A percentile compares a stretch with the other conserved stretches of the same genome.
phyloP scores from a whole-genome alignment of 176 grass and related monocot species.

The Musa acuminata region DNA sequence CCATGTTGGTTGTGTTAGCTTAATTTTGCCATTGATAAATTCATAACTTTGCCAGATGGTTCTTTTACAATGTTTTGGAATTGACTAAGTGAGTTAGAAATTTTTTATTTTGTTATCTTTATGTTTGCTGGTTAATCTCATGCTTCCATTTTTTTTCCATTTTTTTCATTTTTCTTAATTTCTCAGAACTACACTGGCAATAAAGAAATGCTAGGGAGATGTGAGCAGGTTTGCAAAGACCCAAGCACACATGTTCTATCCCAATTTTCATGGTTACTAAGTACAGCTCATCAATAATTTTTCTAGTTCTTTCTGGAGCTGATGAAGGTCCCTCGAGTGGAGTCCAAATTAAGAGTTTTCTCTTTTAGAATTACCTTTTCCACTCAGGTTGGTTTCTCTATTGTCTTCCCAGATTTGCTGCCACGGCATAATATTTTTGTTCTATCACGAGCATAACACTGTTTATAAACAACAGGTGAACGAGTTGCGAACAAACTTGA shows the following conservation, averaged over 20 bases:
- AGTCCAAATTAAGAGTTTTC: constrained; percentile 94
- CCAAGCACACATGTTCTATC: constrained; percentile 7
- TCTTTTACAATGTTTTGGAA: neutral
- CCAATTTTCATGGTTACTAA: constrained; percentile 23
- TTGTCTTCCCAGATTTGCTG: constrained; percentile 5
- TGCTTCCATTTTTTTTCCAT: neutral
- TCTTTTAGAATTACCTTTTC: constrained; percentile 91
- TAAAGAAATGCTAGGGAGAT: constrained; percentile 94
- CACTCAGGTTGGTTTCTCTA: constrained; percentile 44
- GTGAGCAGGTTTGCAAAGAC: constrained; percentile 67
- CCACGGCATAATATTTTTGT: constrained; percentile 2
- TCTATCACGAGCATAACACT: constrained; percentile 7
- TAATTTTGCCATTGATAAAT: neutral
- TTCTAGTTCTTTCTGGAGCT: constrained; percentile 89
- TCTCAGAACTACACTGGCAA: constrained; percentile 71
- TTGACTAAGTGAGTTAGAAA: neutral
- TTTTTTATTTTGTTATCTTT: neutral
- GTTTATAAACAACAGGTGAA: constrained; percentile 47
- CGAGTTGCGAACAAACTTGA: constrained; percentile 65
- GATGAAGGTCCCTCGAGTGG: constrained; percentile 93
- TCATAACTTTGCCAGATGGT: neutral
- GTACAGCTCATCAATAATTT: constrained; percentile 17
- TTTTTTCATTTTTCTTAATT: neutral
- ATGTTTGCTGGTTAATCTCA: neutral
- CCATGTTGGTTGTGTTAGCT: neutral